Conservation (phyloP, 345 rosid genomes). For the Lagerstroemia speciosa region DNA sequence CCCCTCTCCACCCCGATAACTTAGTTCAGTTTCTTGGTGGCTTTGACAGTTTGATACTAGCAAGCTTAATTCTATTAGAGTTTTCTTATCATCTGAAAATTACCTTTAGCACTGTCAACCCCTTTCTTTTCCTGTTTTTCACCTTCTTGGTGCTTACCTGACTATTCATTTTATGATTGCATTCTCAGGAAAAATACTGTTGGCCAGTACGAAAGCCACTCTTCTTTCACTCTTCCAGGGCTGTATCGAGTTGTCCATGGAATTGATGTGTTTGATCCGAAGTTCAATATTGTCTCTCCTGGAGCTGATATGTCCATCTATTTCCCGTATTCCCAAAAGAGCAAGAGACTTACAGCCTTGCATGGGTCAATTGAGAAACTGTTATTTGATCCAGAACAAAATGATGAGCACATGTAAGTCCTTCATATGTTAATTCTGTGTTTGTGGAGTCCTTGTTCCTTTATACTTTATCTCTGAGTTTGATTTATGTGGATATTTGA, state of each 20-base stretch:
- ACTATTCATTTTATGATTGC: constrained; percentile 1
- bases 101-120: not conserved
- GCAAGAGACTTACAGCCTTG: constrained; percentile 63
- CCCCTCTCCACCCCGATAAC: no score
- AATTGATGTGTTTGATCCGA: constrained; percentile 93
- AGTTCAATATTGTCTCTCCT: constrained; percentile 95
- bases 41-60: no score
- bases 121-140: constrained; percentile 7
- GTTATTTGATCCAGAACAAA: constrained; percentile 67
- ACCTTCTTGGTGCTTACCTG: not conserved
- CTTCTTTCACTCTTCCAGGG: constrained; percentile 89
- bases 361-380: constrained; percentile 82
- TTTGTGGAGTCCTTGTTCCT: not conserved
- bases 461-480: not conserved
- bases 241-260: constrained; percentile 90
- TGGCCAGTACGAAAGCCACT: constrained; percentile 96
- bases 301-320: constrained; percentile 97
- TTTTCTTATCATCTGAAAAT: not conserved
- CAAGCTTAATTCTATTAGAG: no score
- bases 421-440: constrained; percentile 8
- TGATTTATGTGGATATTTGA: not conserved
- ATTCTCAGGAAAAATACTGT: constrained; percentile 80
- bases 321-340: constrained; percentile 60
- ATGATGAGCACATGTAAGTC: constrained; percentile 72
- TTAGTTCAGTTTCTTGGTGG: no score